Conservation (phyloP, 2,329 filamentous ascomycete species). For the Ophiostoma sp. region DNA sequence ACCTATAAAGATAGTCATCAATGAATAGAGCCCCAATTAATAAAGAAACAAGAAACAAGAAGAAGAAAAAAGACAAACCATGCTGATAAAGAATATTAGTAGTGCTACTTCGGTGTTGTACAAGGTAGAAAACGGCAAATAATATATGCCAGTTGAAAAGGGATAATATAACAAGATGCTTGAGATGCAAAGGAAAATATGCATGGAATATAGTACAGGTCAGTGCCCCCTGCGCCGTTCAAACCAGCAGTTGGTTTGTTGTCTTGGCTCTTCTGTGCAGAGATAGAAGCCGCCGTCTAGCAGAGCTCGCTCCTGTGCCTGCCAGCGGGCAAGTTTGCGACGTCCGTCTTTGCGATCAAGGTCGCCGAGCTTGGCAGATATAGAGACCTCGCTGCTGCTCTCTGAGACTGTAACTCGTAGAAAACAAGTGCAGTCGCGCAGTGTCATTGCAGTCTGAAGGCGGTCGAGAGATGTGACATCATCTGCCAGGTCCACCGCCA, state of each 20-base stretch:
- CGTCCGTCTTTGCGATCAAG: conserved; percentile 68
- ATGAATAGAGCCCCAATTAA: conserved; percentile 14
- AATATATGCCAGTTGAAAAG: not conserved
- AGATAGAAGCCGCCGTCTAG: conserved; percentile 64
- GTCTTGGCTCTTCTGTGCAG: conserved; percentile 26
- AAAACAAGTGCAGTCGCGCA: conserved; percentile 73
- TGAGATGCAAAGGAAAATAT: not conserved
- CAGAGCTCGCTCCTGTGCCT: conserved; percentile 54
- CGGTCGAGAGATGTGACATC: conserved; percentile 35
- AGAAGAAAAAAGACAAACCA: conserved; percentile 10
- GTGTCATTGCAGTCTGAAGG: conserved; percentile 68
- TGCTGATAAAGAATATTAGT: not conserved
- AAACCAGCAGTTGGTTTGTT: conserved; percentile 30
- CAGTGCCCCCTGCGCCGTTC: conserved; percentile 16
- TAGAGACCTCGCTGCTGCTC: conserved; percentile 42
- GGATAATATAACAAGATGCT: not conserved
- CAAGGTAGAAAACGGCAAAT: conserved; percentile 8
- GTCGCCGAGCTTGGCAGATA: conserved; percentile 63
- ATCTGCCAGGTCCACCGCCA: conserved; percentile 11
- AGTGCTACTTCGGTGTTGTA: conserved; percentile 7
- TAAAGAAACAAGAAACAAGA: not conserved
- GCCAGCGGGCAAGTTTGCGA: conserved; percentile 66
- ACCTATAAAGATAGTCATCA: not conserved
- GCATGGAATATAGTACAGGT: too few species aligned
- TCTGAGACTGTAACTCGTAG: conserved; percentile 49